Conservation (phyloP, 1,284 basidiomycete species). For the Fomitiporia mediterranea region DNA sequence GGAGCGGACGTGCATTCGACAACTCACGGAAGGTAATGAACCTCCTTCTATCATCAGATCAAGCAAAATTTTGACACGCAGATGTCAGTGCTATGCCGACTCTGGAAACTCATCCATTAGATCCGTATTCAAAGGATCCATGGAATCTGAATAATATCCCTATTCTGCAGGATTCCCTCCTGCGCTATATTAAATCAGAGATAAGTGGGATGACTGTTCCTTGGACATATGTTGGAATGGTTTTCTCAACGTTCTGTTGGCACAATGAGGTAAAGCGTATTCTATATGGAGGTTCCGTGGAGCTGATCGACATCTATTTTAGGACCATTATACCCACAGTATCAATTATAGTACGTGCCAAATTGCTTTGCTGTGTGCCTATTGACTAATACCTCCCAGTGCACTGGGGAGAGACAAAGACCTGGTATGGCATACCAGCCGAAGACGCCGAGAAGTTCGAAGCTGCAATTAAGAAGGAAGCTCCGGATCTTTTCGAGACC, state of each 20-base stretch:
- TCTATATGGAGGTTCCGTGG: background rate
- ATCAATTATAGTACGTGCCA: constrained; percentile 87
- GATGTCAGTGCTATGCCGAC: constrained; percentile 84
- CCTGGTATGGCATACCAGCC: constrained; percentile 98
- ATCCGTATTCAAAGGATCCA: constrained; percentile 84
- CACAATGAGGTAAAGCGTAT: constrained; percentile 81
- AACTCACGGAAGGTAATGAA: constrained; percentile 84
- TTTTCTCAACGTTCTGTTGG: constrained; percentile 99
- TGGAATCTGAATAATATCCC: constrained; percentile 99
- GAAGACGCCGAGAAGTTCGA: constrained; percentile 95
- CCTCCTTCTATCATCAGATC: background rate
- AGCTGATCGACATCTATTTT: constrained; percentile 15
- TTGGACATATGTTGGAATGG: constrained; percentile 99
- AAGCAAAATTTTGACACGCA: background rate
- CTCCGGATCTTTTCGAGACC: constrained; percentile 97
- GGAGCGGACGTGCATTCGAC: constrained; percentile 98
- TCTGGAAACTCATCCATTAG: constrained; percentile 85
- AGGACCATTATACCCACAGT: constrained; percentile 98
- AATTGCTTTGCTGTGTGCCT: constrained; percentile 9
- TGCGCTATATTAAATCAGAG: constrained; percentile 95
- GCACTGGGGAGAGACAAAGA: constrained; percentile 99
- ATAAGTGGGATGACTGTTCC: constrained; percentile 99
- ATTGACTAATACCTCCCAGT: constrained; percentile 45
- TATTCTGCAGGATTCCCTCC: constrained; percentile 81
- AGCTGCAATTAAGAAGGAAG: constrained; percentile 90